Evolutionary conservation across 2,329 filamentous ascomycete genomes (phyloP).

Genomic region (Fusarium sp.): DNA sequence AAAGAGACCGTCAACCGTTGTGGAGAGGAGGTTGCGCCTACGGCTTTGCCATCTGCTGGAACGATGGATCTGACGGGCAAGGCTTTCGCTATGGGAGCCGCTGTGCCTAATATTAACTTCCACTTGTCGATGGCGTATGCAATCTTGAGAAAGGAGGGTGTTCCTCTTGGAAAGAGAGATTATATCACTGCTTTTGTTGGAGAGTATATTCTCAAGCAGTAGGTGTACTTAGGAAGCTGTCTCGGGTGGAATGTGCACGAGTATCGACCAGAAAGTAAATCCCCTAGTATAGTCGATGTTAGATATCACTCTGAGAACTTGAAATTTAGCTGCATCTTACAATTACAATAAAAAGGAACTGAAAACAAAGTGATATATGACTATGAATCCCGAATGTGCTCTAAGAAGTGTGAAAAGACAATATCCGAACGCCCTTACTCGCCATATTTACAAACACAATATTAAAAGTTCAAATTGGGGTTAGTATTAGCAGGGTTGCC

Average conservation of each 20-base stretch:
- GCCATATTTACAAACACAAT: neutral
- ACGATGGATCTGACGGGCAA: slow-evolving; percentile 41
- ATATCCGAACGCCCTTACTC: neutral
- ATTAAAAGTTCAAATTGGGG: slow-evolving; percentile 52
- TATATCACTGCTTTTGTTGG: slow-evolving; percentile 54
- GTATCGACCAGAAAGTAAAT: neutral
- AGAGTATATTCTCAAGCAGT: slow-evolving; percentile 35
- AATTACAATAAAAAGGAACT: neutral
- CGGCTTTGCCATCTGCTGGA: slow-evolving; percentile 36
- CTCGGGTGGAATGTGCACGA: neutral
- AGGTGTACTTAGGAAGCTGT: neutral
- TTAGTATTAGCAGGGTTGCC: slow-evolving; percentile 49
- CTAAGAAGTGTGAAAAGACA: neutral
- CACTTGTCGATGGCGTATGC: slow-evolving; percentile 68
- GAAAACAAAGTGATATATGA: neutral
- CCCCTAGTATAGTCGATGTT: neutral
- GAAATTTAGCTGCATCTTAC: neutral
- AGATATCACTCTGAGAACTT: neutral
- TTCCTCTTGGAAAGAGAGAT: slow-evolving; percentile 69
- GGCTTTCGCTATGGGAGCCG: slow-evolving; percentile 59
- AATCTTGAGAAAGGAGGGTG: slow-evolving; percentile 68
- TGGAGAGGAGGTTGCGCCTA: slow-evolving; percentile 43
- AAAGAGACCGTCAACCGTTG: slow-evolving; percentile 47
- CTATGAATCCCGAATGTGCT: neutral
- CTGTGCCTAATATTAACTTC: slow-evolving; percentile 70